Evolutionary conservation across 192 early-diverging fungal species (phyloP).

Genomic region (Podila horticola): DNA sequence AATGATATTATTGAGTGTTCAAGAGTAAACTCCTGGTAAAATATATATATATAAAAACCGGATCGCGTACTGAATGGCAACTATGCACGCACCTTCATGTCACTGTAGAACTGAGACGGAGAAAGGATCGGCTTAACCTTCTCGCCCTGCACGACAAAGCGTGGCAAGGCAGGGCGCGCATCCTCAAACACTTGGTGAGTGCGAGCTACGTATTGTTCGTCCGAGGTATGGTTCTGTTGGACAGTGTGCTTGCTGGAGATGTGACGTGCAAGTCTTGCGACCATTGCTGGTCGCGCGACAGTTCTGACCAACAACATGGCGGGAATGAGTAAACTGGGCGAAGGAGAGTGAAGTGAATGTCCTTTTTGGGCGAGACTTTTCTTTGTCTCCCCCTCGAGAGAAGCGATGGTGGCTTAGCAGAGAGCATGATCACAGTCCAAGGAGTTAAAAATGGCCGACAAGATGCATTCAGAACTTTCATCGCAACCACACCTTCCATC

Average conservation of each 20-base stretch:
- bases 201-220: constrained; percentile 13
- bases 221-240: neutral
- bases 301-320: neutral
- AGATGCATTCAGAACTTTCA: too few species aligned
- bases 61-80: neutral
- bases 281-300: neutral
- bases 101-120: constrained; percentile 58
- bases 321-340: neutral
- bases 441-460: too few species aligned
- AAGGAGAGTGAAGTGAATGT: neutral
- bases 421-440: too few species aligned
- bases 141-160: constrained; percentile 52
- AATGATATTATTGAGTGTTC: too few species aligned
- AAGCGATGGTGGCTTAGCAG: too few species aligned
- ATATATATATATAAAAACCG: constrained; percentile 64
- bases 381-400: too few species aligned
- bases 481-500: neutral
- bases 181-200: constrained; percentile 30
- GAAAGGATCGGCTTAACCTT: constrained; percentile 49
- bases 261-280: neutral
- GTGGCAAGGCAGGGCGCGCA: constrained; percentile 24
- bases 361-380: neutral
- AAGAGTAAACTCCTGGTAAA: too few species aligned
- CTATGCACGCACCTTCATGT: constrained; percentile 55
- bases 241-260: constrained; percentile 2